Evolutionary conservation across 164 flowering plant species (phyloP).

Genomic region (Vitis riparia): DNA sequence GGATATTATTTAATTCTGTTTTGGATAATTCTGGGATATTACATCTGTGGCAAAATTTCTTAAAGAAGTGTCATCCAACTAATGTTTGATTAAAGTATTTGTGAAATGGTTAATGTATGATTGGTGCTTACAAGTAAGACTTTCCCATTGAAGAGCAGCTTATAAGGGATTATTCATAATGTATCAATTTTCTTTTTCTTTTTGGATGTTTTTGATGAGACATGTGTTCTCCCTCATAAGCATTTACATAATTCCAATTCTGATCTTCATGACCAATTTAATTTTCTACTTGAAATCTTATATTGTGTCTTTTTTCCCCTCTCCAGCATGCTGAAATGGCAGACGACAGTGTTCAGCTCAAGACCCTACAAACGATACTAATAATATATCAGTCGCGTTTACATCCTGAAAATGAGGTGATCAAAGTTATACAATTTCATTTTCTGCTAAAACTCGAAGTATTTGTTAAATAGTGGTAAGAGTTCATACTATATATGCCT

Average conservation of each 20-base stretch:
- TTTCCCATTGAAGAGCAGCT: not conserved
- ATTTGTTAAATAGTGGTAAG: not conserved
- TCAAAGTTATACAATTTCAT: not conserved
- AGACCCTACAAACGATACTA: conserved; percentile 89
- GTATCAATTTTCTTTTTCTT: too few relatives aligned
- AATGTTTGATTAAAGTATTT: too few relatives aligned
- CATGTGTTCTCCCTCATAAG: not conserved
- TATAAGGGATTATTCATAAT: not conserved
- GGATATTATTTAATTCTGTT: too few relatives aligned
- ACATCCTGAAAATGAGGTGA: conserved; percentile 92
- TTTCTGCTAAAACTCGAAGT: not conserved
- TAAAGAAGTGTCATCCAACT: not conserved
- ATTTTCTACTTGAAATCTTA: conserved; percentile 11
- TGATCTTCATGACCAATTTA: not conserved
- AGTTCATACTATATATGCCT: not conserved
- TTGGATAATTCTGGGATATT: too few relatives aligned
- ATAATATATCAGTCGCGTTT: conserved; percentile 88
- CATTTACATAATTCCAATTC: not conserved
- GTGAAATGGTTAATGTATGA: not conserved
- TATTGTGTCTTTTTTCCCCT: conserved; percentile 1
- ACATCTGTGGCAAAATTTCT: too few relatives aligned
- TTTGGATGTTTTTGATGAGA: not conserved
- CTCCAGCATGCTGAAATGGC: conserved; percentile 93
- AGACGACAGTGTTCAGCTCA: conserved; percentile 87
- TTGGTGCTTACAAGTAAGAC: not conserved